Percentiles rank a stretch among this genome's conserved stretches.
phyloP scores from a whole-genome alignment of 805 yeast genomes.

The Clavispora carvajalis region DNA sequence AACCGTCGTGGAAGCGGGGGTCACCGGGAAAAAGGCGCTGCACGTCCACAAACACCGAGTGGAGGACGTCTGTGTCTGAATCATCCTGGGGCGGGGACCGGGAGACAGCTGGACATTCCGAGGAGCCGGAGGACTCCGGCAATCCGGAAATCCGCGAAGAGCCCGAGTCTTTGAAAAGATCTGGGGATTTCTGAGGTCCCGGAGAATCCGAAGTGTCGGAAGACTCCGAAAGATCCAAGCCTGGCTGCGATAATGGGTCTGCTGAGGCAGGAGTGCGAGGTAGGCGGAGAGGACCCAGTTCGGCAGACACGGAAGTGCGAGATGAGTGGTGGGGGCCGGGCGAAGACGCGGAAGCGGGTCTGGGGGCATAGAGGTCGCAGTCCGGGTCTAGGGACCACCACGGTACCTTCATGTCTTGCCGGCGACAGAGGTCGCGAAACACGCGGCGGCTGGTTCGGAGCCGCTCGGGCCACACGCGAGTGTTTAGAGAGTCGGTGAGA shows the following conservation, averaged over 20 bases:
- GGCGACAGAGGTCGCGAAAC: slow-evolving; percentile 27
- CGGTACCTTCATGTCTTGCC: slow-evolving; percentile 30
- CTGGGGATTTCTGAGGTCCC: too few species aligned
- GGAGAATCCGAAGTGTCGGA: too few species aligned
- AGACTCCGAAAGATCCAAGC: slow-evolving; percentile 3
- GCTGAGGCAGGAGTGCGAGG: slow-evolving; percentile 15
- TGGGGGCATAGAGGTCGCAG: slow-evolving; percentile 17
- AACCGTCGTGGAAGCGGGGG: slow-evolving; percentile 20
- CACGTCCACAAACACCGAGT: slow-evolving; percentile 44
- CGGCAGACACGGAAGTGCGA: slow-evolving; percentile 16
- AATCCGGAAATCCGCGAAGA: too few species aligned
- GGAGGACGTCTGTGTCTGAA: slow-evolving; percentile 35
- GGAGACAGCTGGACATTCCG: too few species aligned
- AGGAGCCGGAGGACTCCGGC: too few species aligned
- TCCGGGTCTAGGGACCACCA: slow-evolving; percentile 33
- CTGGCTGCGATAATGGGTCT: slow-evolving; percentile 15
- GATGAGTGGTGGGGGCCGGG: slow-evolving; percentile 10
- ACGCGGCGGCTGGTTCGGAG: slow-evolving; percentile 28
- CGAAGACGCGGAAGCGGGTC: slow-evolving; percentile 2
- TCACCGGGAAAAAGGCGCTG: slow-evolving; percentile 51
- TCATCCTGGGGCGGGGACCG: too few species aligned
- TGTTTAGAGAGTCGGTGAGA: slow-evolving; percentile 32
- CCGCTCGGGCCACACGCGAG: slow-evolving; percentile 27
- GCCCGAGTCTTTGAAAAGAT: too few species aligned
- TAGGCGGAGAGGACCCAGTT: slow-evolving; percentile 7